A percentile compares a stretch with the other conserved stretches of the same genome.
These are phyloP conservation scores for Phoma herbarum DNA, from an alignment of 2,329 filamentous ascomycete genomes.

Conservation along the genomic window DNA sequence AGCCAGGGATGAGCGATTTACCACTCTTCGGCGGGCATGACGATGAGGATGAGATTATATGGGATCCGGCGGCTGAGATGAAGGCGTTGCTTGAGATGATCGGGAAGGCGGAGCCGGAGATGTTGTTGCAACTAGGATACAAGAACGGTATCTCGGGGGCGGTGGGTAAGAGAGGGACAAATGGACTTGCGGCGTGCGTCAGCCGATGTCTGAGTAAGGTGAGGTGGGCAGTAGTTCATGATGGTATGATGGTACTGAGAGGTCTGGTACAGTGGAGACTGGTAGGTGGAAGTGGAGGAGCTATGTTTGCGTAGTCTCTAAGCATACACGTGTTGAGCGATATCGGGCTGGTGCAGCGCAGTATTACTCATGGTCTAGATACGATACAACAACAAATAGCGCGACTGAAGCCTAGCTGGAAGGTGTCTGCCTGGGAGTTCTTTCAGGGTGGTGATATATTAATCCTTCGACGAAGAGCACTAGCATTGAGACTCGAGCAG, in stretches of 20 bases:
- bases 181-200: conserved; percentile 64
- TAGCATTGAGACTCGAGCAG: too few species aligned
- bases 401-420: background rate
- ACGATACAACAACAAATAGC: background rate
- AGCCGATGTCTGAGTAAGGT: conserved; percentile 64
- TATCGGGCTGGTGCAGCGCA: conserved; percentile 6
- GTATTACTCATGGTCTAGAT: background rate
- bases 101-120: conserved; percentile 50
- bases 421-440: too few species aligned
- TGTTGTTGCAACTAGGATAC: conserved; percentile 37
- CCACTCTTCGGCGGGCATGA: conserved; percentile 25
- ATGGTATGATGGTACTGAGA: conserved; percentile 66
- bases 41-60: conserved; percentile 60
- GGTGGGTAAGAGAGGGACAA: conserved; percentile 59
- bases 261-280: conserved; percentile 53
- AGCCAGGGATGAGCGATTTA: conserved; percentile 6
- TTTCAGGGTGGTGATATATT: too few species aligned
- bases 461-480: too few species aligned
- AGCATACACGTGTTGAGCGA: background rate
- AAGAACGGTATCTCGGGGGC: conserved; percentile 46
- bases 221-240: conserved; percentile 69
- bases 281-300: conserved; percentile 39
- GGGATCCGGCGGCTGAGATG: conserved; percentile 62
- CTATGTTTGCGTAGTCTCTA: conserved; percentile 11
- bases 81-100: conserved; percentile 54